Evolutionary conservation across 2,329 filamentous ascomycete genomes (phyloP), one percentile per base, ranked within the genome.

Genomic region (Aureobasidium uvarum): DNA sequence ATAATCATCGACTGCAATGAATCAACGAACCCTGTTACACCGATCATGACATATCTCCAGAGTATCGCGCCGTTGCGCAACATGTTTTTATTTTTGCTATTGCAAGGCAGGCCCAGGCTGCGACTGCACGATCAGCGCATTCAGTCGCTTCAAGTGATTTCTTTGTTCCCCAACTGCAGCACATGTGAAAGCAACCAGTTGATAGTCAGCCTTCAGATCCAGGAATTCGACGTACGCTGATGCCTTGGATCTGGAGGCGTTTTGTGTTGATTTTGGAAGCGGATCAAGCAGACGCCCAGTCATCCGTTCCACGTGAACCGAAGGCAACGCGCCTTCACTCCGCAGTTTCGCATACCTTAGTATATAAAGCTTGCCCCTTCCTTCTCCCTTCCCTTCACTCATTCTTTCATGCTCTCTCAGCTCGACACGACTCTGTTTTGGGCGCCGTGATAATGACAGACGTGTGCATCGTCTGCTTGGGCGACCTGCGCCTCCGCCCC

Each of bases 381-480:
- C 33, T 59, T 50, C 48, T n/a, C 28, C 25, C 56, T 62, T 41
- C 18, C 11, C 48, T 25, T 25, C 48, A 54, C 20, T 45, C 36
- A 36, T 33, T 45, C 18, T 54, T 39, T 2, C 18, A 63, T 63
- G 60, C 13, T 28, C 60, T 45, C 28, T 18, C 16, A 62, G 58
- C 50, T 66, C 56, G 28, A 39, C 62, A 51, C 65, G 52, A 41
- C 62, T 46, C 62, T 66, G 48, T 65, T 66, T 23, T 11, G 10
- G 60, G 46, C 38, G 25, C 63, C 20, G 52, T 51, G 39, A 65
- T 66, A 70, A 88, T 87, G 86, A 84, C 85, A 78, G 86, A 88
- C 76, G 86, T 85, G 72, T 89, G 86, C 79, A 89, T 89, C 79
- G 86, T 89, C 76, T 89, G 86, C 80, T 81, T 89, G 80, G 86